These are phyloP conservation scores for Penicillium diatomitis DNA, from an alignment of 495 filamentous ascomycete genomes.

Conservation along the genomic window DNA sequence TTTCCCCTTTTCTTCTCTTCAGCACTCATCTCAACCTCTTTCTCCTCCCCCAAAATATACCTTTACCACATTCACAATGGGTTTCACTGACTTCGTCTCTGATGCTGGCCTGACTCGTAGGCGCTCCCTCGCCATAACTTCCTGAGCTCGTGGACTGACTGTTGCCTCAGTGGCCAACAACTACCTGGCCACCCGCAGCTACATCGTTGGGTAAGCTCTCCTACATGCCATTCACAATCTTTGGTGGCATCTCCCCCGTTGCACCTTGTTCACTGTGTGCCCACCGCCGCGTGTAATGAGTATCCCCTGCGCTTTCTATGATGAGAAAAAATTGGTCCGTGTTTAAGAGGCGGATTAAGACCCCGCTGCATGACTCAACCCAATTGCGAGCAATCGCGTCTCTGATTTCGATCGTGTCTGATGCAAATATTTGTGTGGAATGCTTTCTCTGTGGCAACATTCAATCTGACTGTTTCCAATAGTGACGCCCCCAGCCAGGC, in stretches of 20 bases:
- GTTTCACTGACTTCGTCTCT: conserved; percentile 86
- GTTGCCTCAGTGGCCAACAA: conserved; percentile 72
- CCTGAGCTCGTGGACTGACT: conserved; percentile 25
- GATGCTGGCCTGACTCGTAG: conserved; percentile 80
- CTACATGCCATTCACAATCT: conserved; percentile 5
- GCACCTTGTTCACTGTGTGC: conserved; percentile 5
- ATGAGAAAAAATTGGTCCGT: conserved; percentile 97
- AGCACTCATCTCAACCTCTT: conserved; percentile 7
- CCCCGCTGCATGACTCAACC: conserved; percentile 80
- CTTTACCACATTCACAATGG: conserved; percentile 55
- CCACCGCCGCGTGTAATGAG: conserved; percentile 2
- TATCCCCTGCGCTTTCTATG: conserved; percentile 41
- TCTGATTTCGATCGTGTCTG: conserved; percentile 52
- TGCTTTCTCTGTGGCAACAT: neutral
- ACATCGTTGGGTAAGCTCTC: conserved; percentile 75
- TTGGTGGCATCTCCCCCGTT: conserved; percentile 1
- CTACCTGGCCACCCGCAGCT: conserved; percentile 84
- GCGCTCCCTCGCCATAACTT: conserved; percentile 27
- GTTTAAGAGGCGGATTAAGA: conserved; percentile 99
- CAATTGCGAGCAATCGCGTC: conserved; percentile 68
- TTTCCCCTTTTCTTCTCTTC: conserved; percentile 7
- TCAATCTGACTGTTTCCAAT: conserved; percentile 23
- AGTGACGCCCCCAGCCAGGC: conserved; percentile 87
- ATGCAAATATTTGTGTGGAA: neutral
- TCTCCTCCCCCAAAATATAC: conserved; percentile 11